Base-by-base conservation (phyloP, 495 filamentous ascomycete genomes). In the Acidomyces sp. region DNA sequence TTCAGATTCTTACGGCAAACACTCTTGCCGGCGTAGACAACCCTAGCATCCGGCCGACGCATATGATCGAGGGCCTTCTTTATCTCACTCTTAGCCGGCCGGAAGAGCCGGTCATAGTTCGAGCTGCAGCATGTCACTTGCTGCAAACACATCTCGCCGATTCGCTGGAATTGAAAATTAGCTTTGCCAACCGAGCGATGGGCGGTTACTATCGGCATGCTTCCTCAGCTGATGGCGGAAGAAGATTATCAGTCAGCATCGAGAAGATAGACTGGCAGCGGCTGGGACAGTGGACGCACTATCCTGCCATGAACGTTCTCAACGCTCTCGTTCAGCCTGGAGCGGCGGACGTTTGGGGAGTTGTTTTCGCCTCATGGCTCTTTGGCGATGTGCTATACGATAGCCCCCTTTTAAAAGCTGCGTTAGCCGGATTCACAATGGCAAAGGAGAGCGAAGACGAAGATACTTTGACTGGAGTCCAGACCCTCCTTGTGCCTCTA, bases 91-190 rank as follows among this genome's bases (percentile, higher is more conserved):
- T 18, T 3, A 43, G 46, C 21, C 18, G 24, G 17, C 24, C 37
- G 24, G 21, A 38, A 12, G 33, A 30, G 2, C 93, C 87, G 63
- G 82, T 96, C 16, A 93, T 97, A 46, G 68, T 82, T 21, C 80
- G 90, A 12, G 65, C 90, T 46, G 83, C 86, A 19, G 85, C 84
- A 5, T 88, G 80, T 52, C 76, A 87, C 53, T 92, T 87, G 47
- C 76, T 97, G 35, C 81, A 92, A 58, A 87, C 92, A 0, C 96
- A 96, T 61, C 84, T 93, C 49, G 86, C 95, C 58, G 90, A 81
- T 7, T 65, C 96, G n/a, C 68, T 97, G 34, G 86, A 95, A 52
- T 66, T 94, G 25, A 77, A 78, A 3, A 62, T 97, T n/a, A 74
- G 72, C 31, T 81, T 93, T 48, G 79, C 92, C 62, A 68, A 82